Conservation (phyloP, 2,329 filamentous ascomycete genomes). For the Drechslera avenae region DNA sequence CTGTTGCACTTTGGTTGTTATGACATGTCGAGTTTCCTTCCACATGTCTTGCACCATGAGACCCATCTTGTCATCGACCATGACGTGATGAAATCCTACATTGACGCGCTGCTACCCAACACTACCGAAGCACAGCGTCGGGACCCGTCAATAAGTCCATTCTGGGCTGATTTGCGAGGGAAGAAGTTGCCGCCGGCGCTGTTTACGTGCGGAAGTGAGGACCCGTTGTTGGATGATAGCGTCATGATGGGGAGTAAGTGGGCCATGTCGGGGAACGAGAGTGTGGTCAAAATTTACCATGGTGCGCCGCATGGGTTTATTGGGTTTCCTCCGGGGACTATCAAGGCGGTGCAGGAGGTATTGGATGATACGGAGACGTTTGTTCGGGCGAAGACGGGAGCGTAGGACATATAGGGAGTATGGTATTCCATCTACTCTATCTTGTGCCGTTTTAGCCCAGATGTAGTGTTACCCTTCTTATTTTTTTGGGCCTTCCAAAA, state of each 20-base stretch:
- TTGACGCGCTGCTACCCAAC: conserved; percentile 53
- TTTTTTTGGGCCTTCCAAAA: no score
- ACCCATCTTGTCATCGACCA: conserved; percentile 53
- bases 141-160: conserved; percentile 55
- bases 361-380: conserved; percentile 50
- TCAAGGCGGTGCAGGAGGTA: conserved; percentile 46
- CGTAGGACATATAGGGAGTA: no score
- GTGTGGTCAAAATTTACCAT: conserved; percentile 59
- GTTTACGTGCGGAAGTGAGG: conserved; percentile 61
- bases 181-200: conserved; percentile 57
- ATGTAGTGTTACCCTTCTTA: no score
- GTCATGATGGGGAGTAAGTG: conserved; percentile 62
- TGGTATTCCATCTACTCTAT: no score
- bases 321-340: conserved; percentile 46
- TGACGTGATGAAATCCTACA: conserved; percentile 55
- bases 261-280: conserved; percentile 57
- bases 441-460: no score
- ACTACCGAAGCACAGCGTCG: conserved; percentile 50
- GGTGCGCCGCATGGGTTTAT: conserved; percentile 62
- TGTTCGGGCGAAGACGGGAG: conserved; percentile 41
- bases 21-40: conserved; percentile 54
- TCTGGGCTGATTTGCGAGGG: conserved; percentile 54
- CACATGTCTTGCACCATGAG: conserved; percentile 48
- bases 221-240: conserved; percentile 59
- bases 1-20: conserved; percentile 61